Base-by-base conservation (phyloP, 2,329 filamentous ascomycete genomes). In the Xylaria sp. region DNA sequence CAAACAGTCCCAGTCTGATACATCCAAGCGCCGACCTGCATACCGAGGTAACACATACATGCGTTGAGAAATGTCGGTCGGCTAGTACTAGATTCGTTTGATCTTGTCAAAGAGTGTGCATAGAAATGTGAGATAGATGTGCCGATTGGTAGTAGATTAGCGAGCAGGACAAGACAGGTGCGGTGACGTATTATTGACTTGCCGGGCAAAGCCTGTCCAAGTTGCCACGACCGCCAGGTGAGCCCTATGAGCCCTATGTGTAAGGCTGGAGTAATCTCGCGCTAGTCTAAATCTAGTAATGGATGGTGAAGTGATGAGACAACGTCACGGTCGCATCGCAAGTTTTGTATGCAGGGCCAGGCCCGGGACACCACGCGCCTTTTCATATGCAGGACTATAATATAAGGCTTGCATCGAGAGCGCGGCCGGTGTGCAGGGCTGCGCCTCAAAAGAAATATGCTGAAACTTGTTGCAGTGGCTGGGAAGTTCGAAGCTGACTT, bases 241-340 rank as follows among this genome's bases (percentile, higher is more conserved):
- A 67, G 65, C 65, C 64, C 67, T 67, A 67, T 20, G 51, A 63
- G 65, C 48, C 67, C 59, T 60, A 64, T 67, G 23, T 61, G 49
- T 70, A 68, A 70, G 68, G 68, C 68, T 70, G 65, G 51, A 44
- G 44, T 65, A 54, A 59, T 62, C 38, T 48, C 51, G 54, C 58
- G 59, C 46, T 63, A 61, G 38, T 40, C 68, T 63, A 65, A 44
- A 42, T 65, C 40, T 44, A 65, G 65, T 44, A 62, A 42, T 57
- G 40, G 40, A 61, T 53, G 57, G 33, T 54, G 42, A 46, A 48
- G 61, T 53, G 59, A 66, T 42, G 59, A 51, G 48, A 63, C 20
- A 54, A 28, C 59, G 59, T 48, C 40, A 51, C 53, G 59, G 67
- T 66, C 44, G 40, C 54, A 63, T 66, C 59, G 59, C 46, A 69